Evolutionary conservation across 2,329 filamentous ascomycete species (phyloP), one percentile per base, ranked within the genome.

Genomic region (Emericellopsis atlantica): DNA sequence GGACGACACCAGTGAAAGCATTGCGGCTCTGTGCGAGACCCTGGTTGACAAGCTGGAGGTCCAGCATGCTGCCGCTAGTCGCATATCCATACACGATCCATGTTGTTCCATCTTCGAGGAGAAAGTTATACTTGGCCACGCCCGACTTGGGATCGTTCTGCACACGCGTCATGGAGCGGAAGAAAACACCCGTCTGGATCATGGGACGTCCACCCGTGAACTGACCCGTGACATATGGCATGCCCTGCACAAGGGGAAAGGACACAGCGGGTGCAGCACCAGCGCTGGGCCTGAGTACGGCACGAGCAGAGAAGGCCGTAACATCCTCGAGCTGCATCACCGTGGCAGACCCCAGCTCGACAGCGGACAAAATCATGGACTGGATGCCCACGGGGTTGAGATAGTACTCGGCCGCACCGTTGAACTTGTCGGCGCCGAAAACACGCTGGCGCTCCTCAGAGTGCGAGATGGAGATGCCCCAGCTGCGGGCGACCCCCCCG

Each of bases 191-290:
- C 18, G 80, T 81, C 50, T 89, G 79, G 36, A 96, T 70, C 6
- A 80, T 55, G 0, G 90, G 90, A 6, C 76, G 79, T 0, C 77
- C 69, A 24, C 78, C 77, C 40, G 69, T 70, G 59, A 88, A 96
- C 15, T 83, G 59, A 1, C 71, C 89, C 5, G 89, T 95, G n/a
- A 95, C 69, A 51, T 88, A 94, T 0, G 77, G 81, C 78, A 93
- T 92, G 12, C 92, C 92, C 55, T 96, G 90, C 0, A 94, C 78
- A 7, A 95, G 55, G 0, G 88, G 88, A 48, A 94, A 86, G 0
- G 75, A 80, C 21, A 96, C 71, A 2, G 73, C 66, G 1, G 81
- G 73, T 1, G 66, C 56, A 7, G 71, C 68, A 4, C 65, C 65
- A 14, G 59, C 54, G 18, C 67, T 63, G 4, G 71, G 68, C 39